These are phyloP conservation scores for Zasmidium citrigriseum DNA, from an alignment of 2,329 filamentous ascomycete species.

Conservation along the genomic window DNA sequence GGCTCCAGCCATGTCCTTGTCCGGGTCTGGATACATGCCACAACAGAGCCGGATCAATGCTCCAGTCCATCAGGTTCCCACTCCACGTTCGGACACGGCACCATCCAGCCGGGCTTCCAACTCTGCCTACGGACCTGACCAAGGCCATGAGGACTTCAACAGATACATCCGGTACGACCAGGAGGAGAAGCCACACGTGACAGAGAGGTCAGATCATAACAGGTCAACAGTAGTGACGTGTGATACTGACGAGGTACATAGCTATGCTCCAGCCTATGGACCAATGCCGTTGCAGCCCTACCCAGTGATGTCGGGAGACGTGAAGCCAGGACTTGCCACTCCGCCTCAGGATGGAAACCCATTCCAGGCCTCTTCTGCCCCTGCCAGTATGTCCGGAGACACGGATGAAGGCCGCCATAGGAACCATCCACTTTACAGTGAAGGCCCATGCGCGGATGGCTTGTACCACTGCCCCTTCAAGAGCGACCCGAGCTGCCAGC, in stretches of 20 bases:
- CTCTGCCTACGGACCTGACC: conserved; percentile 9
- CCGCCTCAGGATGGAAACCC: conserved; percentile 11
- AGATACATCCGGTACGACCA: conserved; percentile 33
- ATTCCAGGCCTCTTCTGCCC: conserved; percentile 11
- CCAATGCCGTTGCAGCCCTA: conserved; percentile 3
- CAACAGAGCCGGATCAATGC: not conserved
- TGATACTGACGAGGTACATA: conserved; percentile 22
- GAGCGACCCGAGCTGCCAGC: conserved; percentile 68
- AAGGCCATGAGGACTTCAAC: conserved; percentile 26
- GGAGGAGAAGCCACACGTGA: conserved; percentile 21
- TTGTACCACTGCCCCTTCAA: conserved; percentile 93
- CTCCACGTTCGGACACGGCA: conserved; percentile 18
- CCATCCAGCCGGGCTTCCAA: conserved; percentile 7
- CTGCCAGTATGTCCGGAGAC: conserved; percentile 22
- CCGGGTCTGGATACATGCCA: not conserved
- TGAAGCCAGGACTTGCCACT: conserved; percentile 11
- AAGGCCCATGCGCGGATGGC: conserved; percentile 67
- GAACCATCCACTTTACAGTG: conserved; percentile 70
- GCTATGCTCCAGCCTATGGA: conserved; percentile 14
- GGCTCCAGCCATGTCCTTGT: not conserved
- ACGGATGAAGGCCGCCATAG: conserved; percentile 38
- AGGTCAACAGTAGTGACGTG: not conserved
- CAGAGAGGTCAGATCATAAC: conserved; percentile 28
- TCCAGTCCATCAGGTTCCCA: not conserved
- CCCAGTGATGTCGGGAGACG: not conserved